Evolutionary conservation across 2,329 filamentous ascomycete genomes (phyloP).

Genomic region (Aspergillus pseudoviridinutans): DNA sequence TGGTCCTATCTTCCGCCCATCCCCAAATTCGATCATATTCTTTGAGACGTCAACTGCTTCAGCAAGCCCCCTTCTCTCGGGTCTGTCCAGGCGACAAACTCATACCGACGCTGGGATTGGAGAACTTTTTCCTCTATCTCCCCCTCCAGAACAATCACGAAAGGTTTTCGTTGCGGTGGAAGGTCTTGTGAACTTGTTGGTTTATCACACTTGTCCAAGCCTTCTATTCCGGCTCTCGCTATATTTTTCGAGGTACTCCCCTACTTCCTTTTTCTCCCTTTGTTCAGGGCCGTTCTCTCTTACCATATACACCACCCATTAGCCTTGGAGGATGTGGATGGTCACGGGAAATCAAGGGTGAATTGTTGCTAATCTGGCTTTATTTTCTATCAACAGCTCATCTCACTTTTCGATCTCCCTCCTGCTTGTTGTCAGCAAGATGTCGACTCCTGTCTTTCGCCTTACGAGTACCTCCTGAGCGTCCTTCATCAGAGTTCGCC

Average conservation of each 20-base stretch:
- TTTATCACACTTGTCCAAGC: conserved; percentile 6
- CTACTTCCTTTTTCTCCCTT: not conserved
- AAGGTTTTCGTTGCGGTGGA: conserved; percentile 8
- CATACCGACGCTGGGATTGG: conserved; percentile 4
- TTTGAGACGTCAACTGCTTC: conserved; percentile 12
- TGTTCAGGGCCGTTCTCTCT: not conserved
- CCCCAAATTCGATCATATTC: conserved; percentile 11
- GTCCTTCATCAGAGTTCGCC: conserved; percentile 34
- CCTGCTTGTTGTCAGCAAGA: conserved; percentile 25
- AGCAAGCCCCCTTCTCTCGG: conserved; percentile 13
- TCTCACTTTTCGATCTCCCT: conserved; percentile 16
- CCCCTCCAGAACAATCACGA: conserved; percentile 5
- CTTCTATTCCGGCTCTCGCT: not conserved
- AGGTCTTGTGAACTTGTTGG: conserved; percentile 10
- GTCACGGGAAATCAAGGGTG: not conserved
- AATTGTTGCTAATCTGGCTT: conserved; percentile 10
- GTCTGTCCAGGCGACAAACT: conserved; percentile 23
- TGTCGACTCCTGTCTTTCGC: conserved; percentile 28
- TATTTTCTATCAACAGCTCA: conserved; percentile 16
- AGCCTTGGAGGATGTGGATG: not conserved
- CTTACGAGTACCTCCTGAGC: conserved; percentile 31
- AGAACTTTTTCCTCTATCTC: conserved; percentile 4
- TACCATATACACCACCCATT: not conserved
- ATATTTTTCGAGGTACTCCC: not conserved
- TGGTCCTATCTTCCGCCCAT: conserved; percentile 13